Conservation (phyloP, 257 asterid species). For the Ilex aquifolium region DNA sequence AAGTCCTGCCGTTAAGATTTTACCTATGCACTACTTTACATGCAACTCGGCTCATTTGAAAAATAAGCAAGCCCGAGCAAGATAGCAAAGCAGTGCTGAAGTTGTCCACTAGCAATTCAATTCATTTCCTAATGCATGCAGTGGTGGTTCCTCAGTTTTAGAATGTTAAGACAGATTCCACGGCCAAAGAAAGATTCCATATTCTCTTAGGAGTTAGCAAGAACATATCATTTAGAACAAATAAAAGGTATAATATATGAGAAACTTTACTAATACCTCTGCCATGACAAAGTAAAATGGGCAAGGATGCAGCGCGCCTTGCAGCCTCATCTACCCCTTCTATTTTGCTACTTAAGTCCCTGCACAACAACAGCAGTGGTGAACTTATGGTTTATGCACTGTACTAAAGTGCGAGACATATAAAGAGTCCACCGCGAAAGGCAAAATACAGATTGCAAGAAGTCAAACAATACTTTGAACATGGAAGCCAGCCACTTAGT, state of each 20-base stretch:
- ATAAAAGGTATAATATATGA: too few relatives aligned
- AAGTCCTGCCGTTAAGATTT: too few relatives aligned
- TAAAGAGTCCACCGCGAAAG: not conserved
- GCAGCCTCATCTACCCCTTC: conserved; percentile 53
- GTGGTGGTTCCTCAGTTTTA: too few relatives aligned
- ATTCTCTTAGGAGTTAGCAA: too few relatives aligned
- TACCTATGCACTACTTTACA: too few relatives aligned
- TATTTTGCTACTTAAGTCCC: conserved; percentile 47
- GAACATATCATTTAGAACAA: not conserved
- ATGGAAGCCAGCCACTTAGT: conserved; percentile 95
- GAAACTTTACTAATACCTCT: conserved; percentile 32
- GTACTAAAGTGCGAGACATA: conserved; percentile 6
- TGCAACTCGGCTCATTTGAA: too few relatives aligned
- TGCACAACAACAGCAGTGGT: conserved; percentile 20
- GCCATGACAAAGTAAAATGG: conserved; percentile 80
- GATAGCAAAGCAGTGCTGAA: too few relatives aligned
- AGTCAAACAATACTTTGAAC: conserved; percentile 49
- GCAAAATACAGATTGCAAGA: conserved; percentile 13
- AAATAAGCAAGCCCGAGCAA: too few relatives aligned
- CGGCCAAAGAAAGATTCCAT: too few relatives aligned
- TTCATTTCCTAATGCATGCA: too few relatives aligned
- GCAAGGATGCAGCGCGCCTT: conserved; percentile 72
- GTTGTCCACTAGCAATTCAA: too few relatives aligned
- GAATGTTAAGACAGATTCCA: too few relatives aligned
- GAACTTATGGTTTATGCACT: not conserved